phyloP scores from a whole-genome alignment of 768 basidiomycete species.

The Tulasnella sp. region DNA sequence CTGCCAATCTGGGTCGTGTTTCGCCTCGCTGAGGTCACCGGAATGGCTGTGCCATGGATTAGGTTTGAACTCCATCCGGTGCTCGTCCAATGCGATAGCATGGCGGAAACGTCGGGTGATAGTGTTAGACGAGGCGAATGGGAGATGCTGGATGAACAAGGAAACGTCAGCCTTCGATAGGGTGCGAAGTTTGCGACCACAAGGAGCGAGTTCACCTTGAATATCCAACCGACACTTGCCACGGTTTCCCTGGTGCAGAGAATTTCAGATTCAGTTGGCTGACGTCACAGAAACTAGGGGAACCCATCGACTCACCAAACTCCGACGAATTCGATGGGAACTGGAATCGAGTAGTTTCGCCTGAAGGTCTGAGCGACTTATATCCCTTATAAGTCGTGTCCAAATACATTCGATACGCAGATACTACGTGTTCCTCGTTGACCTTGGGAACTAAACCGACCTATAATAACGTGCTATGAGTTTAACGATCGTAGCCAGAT shows the following conservation, averaged over 20 bases:
- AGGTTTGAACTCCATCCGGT: no score
- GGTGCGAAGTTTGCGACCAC: background rate
- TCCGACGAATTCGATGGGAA: conserved; percentile 32
- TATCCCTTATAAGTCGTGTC: conserved; percentile 14
- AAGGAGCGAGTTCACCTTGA: background rate
- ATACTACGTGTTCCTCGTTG: conserved; percentile 19
- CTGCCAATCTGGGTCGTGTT: no score
- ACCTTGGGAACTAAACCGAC: conserved; percentile 18
- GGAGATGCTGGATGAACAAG: conserved; percentile 29
- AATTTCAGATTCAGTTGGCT: background rate
- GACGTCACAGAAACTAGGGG: background rate
- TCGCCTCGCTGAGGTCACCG: no score
- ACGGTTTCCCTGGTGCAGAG: conserved; percentile 30
- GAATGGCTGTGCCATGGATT: no score
- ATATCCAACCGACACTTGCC: conserved; percentile 27
- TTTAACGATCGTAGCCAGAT: background rate
- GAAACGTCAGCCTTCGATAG: background rate
- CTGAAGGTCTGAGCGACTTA: conserved; percentile 29
- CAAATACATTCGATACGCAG: conserved; percentile 20
- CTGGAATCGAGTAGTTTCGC: conserved; percentile 28
- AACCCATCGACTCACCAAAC: conserved; percentile 25
- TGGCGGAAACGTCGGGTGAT: conserved; percentile 32
- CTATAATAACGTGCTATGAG: background rate
- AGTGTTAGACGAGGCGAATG: conserved; percentile 31
- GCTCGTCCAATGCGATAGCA: conserved; percentile 28